These are phyloP conservation scores for Trametes maxima DNA, from an alignment of 768 basidiomycete genomes.

Conservation along the genomic window DNA sequence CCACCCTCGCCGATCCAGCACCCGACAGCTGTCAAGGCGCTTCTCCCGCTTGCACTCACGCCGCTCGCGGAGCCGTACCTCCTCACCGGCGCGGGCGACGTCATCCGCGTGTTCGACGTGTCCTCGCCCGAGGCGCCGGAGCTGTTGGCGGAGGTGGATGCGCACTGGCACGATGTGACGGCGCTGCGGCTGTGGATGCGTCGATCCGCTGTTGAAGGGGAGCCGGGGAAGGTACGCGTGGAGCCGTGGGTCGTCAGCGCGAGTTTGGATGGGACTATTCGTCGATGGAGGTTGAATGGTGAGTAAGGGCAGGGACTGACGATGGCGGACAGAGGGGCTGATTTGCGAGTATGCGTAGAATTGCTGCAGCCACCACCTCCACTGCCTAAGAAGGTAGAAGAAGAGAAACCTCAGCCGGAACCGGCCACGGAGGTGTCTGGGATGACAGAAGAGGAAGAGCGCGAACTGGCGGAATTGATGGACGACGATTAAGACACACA, in stretches of 20 bases:
- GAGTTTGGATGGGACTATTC: constrained; percentile 84
- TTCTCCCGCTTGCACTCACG: constrained; percentile 70
- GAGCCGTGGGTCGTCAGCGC: constrained; percentile 85
- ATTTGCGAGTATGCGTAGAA: constrained; percentile 3
- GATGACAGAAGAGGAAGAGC: constrained; percentile 88
- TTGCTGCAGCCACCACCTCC: constrained; percentile 21
- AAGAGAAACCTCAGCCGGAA: constrained; percentile 20
- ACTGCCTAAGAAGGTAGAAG: constrained; percentile 1
- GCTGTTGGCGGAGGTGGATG: constrained; percentile 74
- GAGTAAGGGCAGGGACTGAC: constrained; percentile 16
- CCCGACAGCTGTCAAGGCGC: constrained; percentile 64
- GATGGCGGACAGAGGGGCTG: not conserved
- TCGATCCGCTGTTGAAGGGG: constrained; percentile 45
- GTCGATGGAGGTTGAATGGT: constrained; percentile 80
- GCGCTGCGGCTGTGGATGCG: constrained; percentile 74
- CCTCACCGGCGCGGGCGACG: constrained; percentile 83
- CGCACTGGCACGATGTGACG: constrained; percentile 89
- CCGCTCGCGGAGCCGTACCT: constrained; percentile 72
- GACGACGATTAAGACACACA: constrained; percentile 30
- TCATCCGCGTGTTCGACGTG: constrained; percentile 79
- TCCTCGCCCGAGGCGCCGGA: constrained; percentile 69
- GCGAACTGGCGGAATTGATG: constrained; percentile 84
- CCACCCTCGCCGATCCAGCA: constrained; percentile 58
- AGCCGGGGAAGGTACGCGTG: constrained; percentile 46
- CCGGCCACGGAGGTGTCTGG: constrained; percentile 27